phyloP scores from a whole-genome alignment of 225 moss, liverwort and hornwort genomes.

The Bryoerythrophyllum caledonicum region DNA sequence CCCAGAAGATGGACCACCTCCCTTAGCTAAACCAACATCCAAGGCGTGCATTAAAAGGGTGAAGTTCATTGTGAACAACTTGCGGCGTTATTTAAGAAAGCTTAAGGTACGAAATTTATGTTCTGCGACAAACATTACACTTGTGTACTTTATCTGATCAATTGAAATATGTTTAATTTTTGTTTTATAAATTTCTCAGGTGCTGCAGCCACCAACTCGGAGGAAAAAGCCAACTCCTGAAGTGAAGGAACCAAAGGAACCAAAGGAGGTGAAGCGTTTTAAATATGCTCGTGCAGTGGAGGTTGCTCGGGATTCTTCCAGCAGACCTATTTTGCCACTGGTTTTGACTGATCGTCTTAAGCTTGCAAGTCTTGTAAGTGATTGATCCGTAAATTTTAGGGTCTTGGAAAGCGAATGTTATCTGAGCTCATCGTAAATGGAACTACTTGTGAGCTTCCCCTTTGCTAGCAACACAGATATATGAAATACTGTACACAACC shows the following conservation, averaged over 20 bases:
- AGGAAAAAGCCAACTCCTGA: slow-evolving; percentile 53
- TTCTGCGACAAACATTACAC: neutral
- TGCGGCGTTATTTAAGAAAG: slow-evolving; percentile 67
- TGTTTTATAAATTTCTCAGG: slow-evolving; percentile 24
- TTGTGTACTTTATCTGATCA: neutral
- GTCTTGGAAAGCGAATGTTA: slow-evolving; percentile 16
- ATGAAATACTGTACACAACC: neutral
- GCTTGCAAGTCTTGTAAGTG: slow-evolving; percentile 62
- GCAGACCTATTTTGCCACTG: slow-evolving; percentile 73
- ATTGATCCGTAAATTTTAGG: slow-evolving; percentile 15
- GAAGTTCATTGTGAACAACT: slow-evolving; percentile 68
- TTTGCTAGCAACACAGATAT: slow-evolving; percentile 1
- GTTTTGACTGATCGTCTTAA: slow-evolving; percentile 67
- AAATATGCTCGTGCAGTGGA: slow-evolving; percentile 67
- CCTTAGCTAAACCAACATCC: slow-evolving; percentile 56
- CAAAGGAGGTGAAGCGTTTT: slow-evolving; percentile 66
- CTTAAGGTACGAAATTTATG: slow-evolving; percentile 44
- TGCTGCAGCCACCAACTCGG: slow-evolving; percentile 48
- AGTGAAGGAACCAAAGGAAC: slow-evolving; percentile 56
- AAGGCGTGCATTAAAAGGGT: slow-evolving; percentile 80
- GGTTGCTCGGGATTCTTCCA: slow-evolving; percentile 60
- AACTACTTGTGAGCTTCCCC: slow-evolving; percentile 5
- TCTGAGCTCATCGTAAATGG: slow-evolving; percentile 2
- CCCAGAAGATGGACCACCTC: slow-evolving; percentile 45
- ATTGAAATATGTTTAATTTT: slow-evolving; percentile 10